Base-by-base conservation (phyloP, 164 flowering plant genomes). In the Stephania japonica region DNA sequence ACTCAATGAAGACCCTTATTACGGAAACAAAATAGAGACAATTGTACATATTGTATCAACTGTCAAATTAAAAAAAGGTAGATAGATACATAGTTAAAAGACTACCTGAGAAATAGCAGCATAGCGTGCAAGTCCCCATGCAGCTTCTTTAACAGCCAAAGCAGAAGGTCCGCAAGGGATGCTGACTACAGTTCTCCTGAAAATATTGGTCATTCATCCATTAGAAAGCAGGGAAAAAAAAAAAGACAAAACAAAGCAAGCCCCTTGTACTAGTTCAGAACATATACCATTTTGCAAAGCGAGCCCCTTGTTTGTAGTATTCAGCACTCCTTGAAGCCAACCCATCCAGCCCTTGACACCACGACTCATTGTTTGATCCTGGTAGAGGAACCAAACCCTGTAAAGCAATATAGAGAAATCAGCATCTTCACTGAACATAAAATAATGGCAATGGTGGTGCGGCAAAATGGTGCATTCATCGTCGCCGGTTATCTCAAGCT, bases 91-190 rank as follows among this genome's bases (percentile, higher is more conserved):
- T 16, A 56, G 62, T 56, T 56, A 56, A 56, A 47, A 56, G 62
- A 16, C 68, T 77, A 90, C 97, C 94, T 90, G 94, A 80, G 94
- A 86, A 75, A 92, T 92, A 62, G 97, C 91, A 83, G 97, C 97
- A 87, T 92, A 90, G 11, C 97, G 92, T 59, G 95, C 97, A 83
- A 92, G 95, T 65, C 97, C 97, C 97, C 97, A 92, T 23, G 97
- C 97, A 77, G 95, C 94, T 88, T 92, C 97, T 82, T 90, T 92
- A 41, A 92, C 91, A 73, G 97, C 96, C 81, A 92, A 80, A 65
- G 96, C 90, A 81, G 97, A 90, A 78, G 96, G 96, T 68, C 97
- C 97, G 78, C 90, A 88, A 27, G 97, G 97, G 78, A 92, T 88
- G 82, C 92, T 92, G 44, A 92, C 95, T 61, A 92, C 92, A 42